Evolutionary conservation across 768 basidiomycete species (phyloP).

Genomic region (Lenzites betulinus): DNA sequence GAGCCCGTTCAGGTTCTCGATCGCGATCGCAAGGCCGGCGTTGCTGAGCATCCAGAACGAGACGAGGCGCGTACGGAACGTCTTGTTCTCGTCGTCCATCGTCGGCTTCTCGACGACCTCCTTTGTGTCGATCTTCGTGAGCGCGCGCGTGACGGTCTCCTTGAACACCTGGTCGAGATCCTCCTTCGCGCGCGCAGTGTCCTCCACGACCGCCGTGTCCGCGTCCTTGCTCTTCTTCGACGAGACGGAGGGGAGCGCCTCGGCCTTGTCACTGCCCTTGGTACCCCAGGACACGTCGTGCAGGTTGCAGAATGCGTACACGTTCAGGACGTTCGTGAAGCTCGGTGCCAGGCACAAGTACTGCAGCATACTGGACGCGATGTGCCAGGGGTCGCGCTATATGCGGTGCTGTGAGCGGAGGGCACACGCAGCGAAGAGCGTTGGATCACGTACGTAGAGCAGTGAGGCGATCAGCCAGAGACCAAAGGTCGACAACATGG

Average conservation of each 20-base stretch:
- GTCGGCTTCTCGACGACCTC: conserved; percentile 78
- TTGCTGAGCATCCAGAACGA: conserved; percentile 80
- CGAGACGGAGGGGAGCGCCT: conserved; percentile 85
- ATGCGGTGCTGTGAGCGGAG: conserved; percentile 6
- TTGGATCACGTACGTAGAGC: conserved; percentile 66
- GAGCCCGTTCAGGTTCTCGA: conserved; percentile 76
- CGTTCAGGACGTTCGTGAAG: conserved; percentile 94
- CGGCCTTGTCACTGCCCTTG: conserved; percentile 93
- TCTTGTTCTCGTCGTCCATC: conserved; percentile 87
- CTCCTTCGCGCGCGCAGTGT: conserved; percentile 77
- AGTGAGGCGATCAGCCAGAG: conserved; percentile 85
- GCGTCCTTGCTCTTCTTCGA: conserved; percentile 79
- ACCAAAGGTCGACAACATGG: conserved; percentile 87
- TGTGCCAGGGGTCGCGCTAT: conserved; percentile 96
- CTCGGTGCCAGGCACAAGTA: conserved; percentile 89
- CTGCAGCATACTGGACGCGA: conserved; percentile 93
- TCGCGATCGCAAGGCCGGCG: conserved; percentile 68
- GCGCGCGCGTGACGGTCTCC: conserved; percentile 85
- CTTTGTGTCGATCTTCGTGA: conserved; percentile 69
- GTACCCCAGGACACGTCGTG: conserved; percentile 97
- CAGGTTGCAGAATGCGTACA: conserved; percentile 97
- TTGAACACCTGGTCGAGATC: conserved; percentile 92
- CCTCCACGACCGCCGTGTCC: conserved; percentile 80
- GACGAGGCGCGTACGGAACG: conserved; percentile 89
- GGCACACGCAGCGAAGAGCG: not conserved